These are phyloP conservation scores for Syzygium grande DNA, from an alignment of 345 rosid genomes.

Conservation along the genomic window DNA sequence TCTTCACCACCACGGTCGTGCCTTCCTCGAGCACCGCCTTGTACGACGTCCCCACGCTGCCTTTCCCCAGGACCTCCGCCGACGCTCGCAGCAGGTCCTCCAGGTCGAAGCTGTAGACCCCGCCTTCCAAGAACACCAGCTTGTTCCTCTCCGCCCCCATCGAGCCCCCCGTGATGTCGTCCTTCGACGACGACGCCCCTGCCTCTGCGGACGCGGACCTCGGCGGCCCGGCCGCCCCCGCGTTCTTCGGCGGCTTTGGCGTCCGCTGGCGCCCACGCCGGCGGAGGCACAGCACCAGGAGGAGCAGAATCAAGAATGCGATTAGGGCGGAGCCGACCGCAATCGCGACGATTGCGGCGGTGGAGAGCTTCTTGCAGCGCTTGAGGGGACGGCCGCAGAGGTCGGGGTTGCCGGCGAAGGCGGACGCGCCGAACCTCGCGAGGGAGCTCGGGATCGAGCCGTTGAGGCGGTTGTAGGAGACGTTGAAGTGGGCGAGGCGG, in stretches of 20 bases:
- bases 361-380: slow-evolving; percentile 58
- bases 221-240: slow-evolving; percentile 5
- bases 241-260: slow-evolving; percentile 22
- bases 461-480: slow-evolving; percentile 66
- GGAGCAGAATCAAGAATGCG: slow-evolving; percentile 28
- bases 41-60: slow-evolving; percentile 93
- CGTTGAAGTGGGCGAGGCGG: slow-evolving; percentile 42
- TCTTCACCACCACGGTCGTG: slow-evolving; percentile 86
- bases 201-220: slow-evolving; percentile 24
- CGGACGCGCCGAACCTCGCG: slow-evolving; percentile 27
- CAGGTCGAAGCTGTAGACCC: slow-evolving; percentile 77
- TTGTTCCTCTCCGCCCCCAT: slow-evolving; percentile 72
- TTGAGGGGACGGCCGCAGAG: slow-evolving; percentile 81
- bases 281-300: slow-evolving; percentile 46
- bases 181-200: slow-evolving; percentile 76
- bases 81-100: slow-evolving; percentile 95
- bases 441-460: slow-evolving; percentile 68
- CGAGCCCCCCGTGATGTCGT: slow-evolving; percentile 70
- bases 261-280: slow-evolving; percentile 16
- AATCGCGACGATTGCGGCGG: slow-evolving; percentile 55
- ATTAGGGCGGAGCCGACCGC: slow-evolving; percentile 40
- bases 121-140: slow-evolving; percentile 86
- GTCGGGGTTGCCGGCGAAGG: slow-evolving; percentile 64
- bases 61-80: slow-evolving; percentile 92
- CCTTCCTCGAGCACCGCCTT: slow-evolving; percentile 98